Base-by-base conservation (phyloP, 2,329 filamentous ascomycete species). In the Penicillium sp. region DNA sequence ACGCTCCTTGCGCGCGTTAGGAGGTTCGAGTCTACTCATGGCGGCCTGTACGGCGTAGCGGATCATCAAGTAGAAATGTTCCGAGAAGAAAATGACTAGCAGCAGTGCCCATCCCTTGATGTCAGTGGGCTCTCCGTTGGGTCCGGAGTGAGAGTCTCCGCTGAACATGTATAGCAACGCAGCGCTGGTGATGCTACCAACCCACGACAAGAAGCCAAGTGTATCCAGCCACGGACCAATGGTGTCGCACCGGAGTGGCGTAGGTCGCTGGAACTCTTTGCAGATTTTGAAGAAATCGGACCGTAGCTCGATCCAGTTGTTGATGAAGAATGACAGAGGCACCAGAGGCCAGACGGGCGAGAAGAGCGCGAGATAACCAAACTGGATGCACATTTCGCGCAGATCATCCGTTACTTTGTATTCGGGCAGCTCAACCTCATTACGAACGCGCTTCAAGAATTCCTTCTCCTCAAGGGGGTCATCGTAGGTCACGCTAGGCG, bases 221-320 rank as follows among this genome's bases (percentile, higher is more conserved):
- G 90, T 89, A 66, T 93, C 87, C 9, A 99, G 82, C 95, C 95
- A 99, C 1, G 95, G 93, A 0, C 95, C 95, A 66, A 99, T 99
- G 0, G 91, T 96, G 75, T 99, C 95, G 2, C 91, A 88, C 56
- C 95, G 87, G 83, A 90, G 91, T 1, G 95, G 95, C 37, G 90
- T 92, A 0, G 95, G 95, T 4, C 95, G 87, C 68, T 93, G 89
- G 82, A 91, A 94, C 75, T 93, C 90, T 60, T 92, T 84, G 65
- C 93, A 93, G 70, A 99, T 98, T 77, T 99, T 99, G 78, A 97
- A 85, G 3, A 95, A 94, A 73, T 99, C 95, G 1, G 91, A 92
- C 39, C 95, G 90, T 46, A 98, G 85, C 74, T 99, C 95, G 57
- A 99, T 80, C 92, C 94, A 98, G 78, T 99, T 96, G 78, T 98